phyloP scores from a whole-genome alignment of 257 asterid genomes.

The Dorcoceras hygrometricum region DNA sequence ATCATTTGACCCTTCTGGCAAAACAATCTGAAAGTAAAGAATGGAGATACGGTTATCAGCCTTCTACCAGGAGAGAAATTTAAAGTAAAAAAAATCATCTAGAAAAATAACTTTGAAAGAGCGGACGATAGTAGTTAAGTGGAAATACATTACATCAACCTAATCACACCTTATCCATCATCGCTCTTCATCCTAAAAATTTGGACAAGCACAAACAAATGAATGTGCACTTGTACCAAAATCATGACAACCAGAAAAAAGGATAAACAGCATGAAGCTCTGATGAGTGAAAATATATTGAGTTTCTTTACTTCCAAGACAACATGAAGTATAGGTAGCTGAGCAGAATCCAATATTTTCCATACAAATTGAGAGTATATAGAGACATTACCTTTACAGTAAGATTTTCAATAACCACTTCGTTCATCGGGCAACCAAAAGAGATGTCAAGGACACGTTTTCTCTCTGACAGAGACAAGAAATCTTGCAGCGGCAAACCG shows the following conservation, averaged over 20 bases:
- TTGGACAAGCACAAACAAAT: constrained; percentile 10
- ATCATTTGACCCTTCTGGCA: constrained; percentile 92
- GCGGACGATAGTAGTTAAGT: constrained; percentile 5
- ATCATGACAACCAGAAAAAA: constrained; percentile 12
- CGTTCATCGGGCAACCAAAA: constrained; percentile 81
- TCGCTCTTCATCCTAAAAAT: background rate
- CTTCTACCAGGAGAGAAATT: background rate
- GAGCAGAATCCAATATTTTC: constrained; percentile 15
- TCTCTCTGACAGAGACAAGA: constrained; percentile 78
- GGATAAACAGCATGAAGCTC: background rate
- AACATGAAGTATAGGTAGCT: background rate
- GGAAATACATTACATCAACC: background rate
- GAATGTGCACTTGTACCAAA: constrained; percentile 2
- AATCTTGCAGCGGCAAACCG: constrained; percentile 86
- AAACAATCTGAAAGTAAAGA: constrained; percentile 58
- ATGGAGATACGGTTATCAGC: constrained; percentile 18
- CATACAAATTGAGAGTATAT: constrained; percentile 15
- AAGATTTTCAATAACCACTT: constrained; percentile 77
- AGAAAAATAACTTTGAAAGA: background rate
- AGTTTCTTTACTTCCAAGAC: background rate
- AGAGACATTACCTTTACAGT: constrained; percentile 65
- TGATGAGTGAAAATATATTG: background rate
- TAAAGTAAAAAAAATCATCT: background rate
- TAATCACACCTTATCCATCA: background rate
- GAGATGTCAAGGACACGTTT: constrained; percentile 68